These are phyloP conservation scores for Phytophthora melonis DNA, from an alignment of 352 stramenopile species.

Conservation along the genomic window DNA sequence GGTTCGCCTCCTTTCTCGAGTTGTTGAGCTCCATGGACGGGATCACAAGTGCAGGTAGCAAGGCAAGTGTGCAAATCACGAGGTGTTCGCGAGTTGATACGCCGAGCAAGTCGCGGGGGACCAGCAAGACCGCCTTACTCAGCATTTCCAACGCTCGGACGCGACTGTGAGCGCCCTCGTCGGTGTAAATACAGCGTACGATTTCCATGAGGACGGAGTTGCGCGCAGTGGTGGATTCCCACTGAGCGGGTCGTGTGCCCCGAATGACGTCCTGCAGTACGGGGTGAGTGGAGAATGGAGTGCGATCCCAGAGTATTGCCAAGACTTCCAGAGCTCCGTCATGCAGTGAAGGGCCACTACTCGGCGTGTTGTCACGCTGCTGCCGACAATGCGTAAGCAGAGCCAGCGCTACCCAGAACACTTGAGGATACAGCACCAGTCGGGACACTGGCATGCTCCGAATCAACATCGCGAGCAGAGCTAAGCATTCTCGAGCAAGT, in stretches of 20 bases:
- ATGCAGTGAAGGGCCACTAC: slow-evolving; percentile 27
- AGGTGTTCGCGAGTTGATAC: slow-evolving; percentile 47
- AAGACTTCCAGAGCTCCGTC: slow-evolving; percentile 51
- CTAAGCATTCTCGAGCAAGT: slow-evolving; percentile 60
- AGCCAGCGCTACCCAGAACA: slow-evolving; percentile 77
- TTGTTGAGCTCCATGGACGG: slow-evolving; percentile 2
- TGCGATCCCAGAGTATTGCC: slow-evolving; percentile 51
- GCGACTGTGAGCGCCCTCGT: slow-evolving; percentile 16
- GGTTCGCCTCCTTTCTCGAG: slow-evolving; percentile 9
- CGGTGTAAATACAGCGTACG: slow-evolving; percentile 43
- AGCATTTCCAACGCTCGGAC: slow-evolving; percentile 30
- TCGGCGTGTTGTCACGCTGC: slow-evolving; percentile 17
- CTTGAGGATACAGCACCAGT: slow-evolving; percentile 77
- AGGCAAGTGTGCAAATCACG: slow-evolving; percentile 49
- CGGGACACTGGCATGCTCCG: slow-evolving; percentile 56
- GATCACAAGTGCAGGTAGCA: slow-evolving; percentile 44
- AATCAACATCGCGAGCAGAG: slow-evolving; percentile 49
- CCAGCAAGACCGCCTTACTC: slow-evolving; percentile 32
- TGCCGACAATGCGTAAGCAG: slow-evolving; percentile 67
- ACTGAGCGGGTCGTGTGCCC: slow-evolving; percentile 60
- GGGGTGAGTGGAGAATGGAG: slow-evolving; percentile 52
- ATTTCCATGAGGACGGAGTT: slow-evolving; percentile 64
- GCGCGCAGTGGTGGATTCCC: slow-evolving; percentile 37
- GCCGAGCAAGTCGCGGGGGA: slow-evolving; percentile 48
- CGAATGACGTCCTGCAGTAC: slow-evolving; percentile 58